Conservation (phyloP, 768 basidiomycete species). For the Nidularia sp. region DNA sequence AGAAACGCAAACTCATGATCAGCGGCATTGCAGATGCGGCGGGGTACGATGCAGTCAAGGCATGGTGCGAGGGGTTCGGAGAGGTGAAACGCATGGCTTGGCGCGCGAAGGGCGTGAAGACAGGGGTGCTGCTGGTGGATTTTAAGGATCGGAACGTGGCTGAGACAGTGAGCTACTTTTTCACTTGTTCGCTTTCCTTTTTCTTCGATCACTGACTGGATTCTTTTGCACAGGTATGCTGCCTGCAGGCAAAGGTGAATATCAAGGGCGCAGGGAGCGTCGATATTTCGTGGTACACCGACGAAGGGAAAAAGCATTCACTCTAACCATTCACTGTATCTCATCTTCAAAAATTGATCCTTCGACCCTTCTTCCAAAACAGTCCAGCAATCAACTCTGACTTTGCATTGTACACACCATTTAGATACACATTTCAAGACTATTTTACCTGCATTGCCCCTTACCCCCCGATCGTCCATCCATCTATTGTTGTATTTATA, state of each 20-base stretch:
- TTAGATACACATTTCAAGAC: too few relatives aligned
- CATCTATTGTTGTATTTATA: too few relatives aligned
- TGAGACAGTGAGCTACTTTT: slow-evolving; percentile 25
- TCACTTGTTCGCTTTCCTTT: neutral
- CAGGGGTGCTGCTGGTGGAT: slow-evolving; percentile 13
- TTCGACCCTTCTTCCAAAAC: too few relatives aligned
- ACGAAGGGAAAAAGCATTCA: too few relatives aligned
- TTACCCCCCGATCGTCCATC: too few relatives aligned
- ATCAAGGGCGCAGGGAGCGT: slow-evolving; percentile 38
- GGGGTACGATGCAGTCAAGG: slow-evolving; percentile 23
- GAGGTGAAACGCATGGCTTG: slow-evolving; percentile 23
- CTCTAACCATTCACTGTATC: too few relatives aligned
- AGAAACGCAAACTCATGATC: slow-evolving; percentile 26
- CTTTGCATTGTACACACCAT: too few relatives aligned
- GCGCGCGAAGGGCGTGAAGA: neutral
- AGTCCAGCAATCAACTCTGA: too few relatives aligned
- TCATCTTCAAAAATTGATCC: too few relatives aligned
- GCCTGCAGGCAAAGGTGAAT: slow-evolving; percentile 29
- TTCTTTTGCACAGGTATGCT: slow-evolving; percentile 23
- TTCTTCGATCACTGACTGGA: neutral
- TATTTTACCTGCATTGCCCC: too few relatives aligned
- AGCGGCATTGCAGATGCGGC: slow-evolving; percentile 21
- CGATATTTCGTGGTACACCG: slow-evolving; percentile 22
- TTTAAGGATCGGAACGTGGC: slow-evolving; percentile 32
- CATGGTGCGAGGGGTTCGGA: slow-evolving; percentile 33